Conservation (phyloP, 108 stramenopile species). For the Stephanodiscus minutulus region DNA sequence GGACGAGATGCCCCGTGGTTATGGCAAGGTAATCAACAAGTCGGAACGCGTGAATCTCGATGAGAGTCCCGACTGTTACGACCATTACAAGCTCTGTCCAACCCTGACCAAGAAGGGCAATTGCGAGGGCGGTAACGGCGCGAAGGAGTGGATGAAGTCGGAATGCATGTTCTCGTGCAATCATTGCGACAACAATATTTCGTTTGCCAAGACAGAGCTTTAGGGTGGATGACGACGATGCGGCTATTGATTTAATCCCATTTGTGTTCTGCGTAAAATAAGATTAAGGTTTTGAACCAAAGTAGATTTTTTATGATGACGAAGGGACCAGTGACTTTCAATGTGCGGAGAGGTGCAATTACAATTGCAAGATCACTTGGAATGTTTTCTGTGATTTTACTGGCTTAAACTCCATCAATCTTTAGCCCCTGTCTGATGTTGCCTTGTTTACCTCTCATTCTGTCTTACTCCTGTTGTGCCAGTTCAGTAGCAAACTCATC, state of each 20-base stretch:
- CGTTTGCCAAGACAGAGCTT: conserved; percentile 28
- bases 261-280: too few relatives aligned
- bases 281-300: too few relatives aligned
- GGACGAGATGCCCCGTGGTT: conserved; percentile 71
- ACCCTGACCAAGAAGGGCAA: conserved; percentile 18
- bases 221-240: background rate
- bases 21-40: conserved; percentile 51
- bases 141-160: conserved; percentile 33
- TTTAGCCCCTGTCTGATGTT: too few relatives aligned
- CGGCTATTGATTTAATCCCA: background rate
- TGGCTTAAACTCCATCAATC: too few relatives aligned
- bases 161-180: conserved; percentile 47
- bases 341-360: too few relatives aligned
- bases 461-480: too few relatives aligned
- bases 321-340: too few relatives aligned
- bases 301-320: too few relatives aligned
- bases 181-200: conserved; percentile 23
- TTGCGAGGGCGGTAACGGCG: conserved; percentile 16
- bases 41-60: conserved; percentile 41
- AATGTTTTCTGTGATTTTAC: too few relatives aligned
- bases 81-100: conserved; percentile 42
- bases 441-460: too few relatives aligned
- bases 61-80: conserved; percentile 46
- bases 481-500: too few relatives aligned
- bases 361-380: too few relatives aligned